Conservation (phyloP, 257 asterid species). For the Lithospermum erythrorhizon region DNA sequence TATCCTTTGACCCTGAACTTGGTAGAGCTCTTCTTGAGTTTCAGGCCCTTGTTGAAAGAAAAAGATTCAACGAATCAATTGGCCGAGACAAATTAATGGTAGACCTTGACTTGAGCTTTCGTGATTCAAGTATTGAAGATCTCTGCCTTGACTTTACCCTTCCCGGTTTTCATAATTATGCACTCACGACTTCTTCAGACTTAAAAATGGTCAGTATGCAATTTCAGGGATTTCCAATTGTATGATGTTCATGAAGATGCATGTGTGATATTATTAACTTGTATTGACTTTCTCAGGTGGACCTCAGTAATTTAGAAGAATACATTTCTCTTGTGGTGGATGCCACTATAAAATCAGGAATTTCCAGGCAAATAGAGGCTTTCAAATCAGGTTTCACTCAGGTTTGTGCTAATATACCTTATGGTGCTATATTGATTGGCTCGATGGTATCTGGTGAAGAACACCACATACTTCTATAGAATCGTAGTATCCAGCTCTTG, state of each 20-base stretch:
- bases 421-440: background rate
- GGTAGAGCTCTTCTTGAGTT: constrained; percentile 72
- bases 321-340: constrained; percentile 51
- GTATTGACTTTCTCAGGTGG: constrained; percentile 39
- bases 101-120: constrained; percentile 33
- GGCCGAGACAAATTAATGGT: constrained; percentile 20
- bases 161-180: constrained; percentile 93
- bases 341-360: constrained; percentile 71
- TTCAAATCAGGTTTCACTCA: constrained; percentile 86
- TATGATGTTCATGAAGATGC: background rate
- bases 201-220: constrained; percentile 50
- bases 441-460: no score
- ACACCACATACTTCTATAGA: no score
- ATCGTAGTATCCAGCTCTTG: no score
- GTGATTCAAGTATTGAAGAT: constrained; percentile 62
- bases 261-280: constrained; percentile 8
- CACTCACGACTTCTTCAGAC: constrained; percentile 29
- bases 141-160: constrained; percentile 82
- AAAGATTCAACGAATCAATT: constrained; percentile 30
- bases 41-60: constrained; percentile 68
- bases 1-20: constrained; percentile 70
- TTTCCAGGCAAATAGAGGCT: constrained; percentile 77
- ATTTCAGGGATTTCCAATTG: constrained; percentile 4
- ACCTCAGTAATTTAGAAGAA: constrained; percentile 55
- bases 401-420: constrained; percentile 28